Evolutionary conservation across 371 early-diverging fungal genomes (phyloP).

Genomic region (Mucor velutinosus): DNA sequence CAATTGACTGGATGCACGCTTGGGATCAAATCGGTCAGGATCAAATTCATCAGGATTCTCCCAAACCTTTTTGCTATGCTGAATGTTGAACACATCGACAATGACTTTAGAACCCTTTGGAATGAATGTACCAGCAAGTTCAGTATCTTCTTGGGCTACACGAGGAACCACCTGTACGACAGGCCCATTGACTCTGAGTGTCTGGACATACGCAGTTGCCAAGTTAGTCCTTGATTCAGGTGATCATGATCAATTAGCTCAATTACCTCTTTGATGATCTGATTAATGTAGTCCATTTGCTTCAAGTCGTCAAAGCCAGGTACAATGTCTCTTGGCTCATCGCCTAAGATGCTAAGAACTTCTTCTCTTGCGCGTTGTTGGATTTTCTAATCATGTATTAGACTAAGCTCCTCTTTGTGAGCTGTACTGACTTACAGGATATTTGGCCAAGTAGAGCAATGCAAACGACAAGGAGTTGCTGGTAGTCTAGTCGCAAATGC

Average conservation of each 20-base stretch:
- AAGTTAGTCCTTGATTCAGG: neutral
- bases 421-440: slow-evolving; percentile 36
- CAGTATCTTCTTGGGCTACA: slow-evolving; percentile 24
- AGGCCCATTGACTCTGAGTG: slow-evolving; percentile 18
- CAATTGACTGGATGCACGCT: slow-evolving; percentile 23
- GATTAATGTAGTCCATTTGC: slow-evolving; percentile 49
- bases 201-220: neutral
- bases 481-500: neutral
- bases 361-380: slow-evolving; percentile 23
- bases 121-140: slow-evolving; percentile 32
- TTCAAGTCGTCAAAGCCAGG: slow-evolving; percentile 42
- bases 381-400: slow-evolving; percentile 10
- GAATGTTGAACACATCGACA: slow-evolving; percentile 37
- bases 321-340: slow-evolving; percentile 1
- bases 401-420: neutral
- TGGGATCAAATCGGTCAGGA: slow-evolving; percentile 47
- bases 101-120: slow-evolving; percentile 45
- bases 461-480: slow-evolving; percentile 19
- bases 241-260: neutral
- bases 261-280: slow-evolving; percentile 32
- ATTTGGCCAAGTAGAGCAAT: slow-evolving; percentile 19
- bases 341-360: slow-evolving; percentile 13
- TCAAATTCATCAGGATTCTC: slow-evolving; percentile 14
- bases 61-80: slow-evolving; percentile 26
- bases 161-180: slow-evolving; percentile 3